Base-by-base conservation (phyloP, 2,329 filamentous ascomycete genomes). In the Coniochaeta sp. region DNA sequence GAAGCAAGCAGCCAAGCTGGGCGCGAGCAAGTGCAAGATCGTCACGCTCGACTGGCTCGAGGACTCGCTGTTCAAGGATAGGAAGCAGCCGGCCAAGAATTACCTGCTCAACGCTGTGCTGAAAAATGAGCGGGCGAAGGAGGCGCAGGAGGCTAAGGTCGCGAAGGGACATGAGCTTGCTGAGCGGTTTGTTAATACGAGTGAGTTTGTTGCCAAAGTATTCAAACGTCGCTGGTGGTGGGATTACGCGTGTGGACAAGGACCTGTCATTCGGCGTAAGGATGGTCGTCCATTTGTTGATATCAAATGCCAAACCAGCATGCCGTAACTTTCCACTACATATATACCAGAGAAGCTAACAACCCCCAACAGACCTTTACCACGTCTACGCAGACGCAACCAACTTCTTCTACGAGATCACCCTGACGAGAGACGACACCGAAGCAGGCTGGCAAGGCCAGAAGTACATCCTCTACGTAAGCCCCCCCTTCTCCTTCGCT, bases 371-470 rank as follows among this genome's bases (percentile, higher is more conserved):
- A 85, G 83, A 74, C 30, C 70, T 81, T n/a, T 81, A 83, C 60
- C 82, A 82, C 54, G 65, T 87, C 54, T 90, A 86, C 65, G 68
- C 66, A 16, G 88, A 94, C 62, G 51, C 60, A 3, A 77, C 76
- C 0, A 51, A 57, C 26, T 78, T 76, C 47, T 88, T 89, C 63
- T 90, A 89, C 67, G 74, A 83, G 51, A 68, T 88, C 52, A 73
- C 74, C 0, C 68, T 94, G 13, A 75, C 75, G 3, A 79, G 86
- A 61, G 62, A 78, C 67, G 65, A 73, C 62, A 33, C 65, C 55
- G 62, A 65, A 13, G 57, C 59, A 4, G 69, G 71, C 10, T 77
- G 77, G 33, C 61, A 67, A 1, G 78, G 79, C 40, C 80, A 89
- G 60, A 80, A 77, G 30, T 84, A 81, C 35, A 69, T 73, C 0